Evolutionary conservation across 2,329 filamentous ascomycete species (phyloP).

Genomic region (Ophidiomyces ophidiicola): DNA sequence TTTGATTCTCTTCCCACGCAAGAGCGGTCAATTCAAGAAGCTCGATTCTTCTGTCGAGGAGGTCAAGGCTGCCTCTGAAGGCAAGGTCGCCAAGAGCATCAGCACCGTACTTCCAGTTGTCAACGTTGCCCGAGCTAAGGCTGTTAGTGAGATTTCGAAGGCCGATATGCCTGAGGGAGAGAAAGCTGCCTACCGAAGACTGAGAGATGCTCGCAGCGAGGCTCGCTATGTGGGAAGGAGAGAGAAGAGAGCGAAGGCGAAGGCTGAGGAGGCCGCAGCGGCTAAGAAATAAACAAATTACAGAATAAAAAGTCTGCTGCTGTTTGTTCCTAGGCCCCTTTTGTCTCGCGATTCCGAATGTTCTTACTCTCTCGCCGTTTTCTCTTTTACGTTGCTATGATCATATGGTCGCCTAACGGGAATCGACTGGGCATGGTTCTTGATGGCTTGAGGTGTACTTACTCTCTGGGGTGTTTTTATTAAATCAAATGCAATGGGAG

Average conservation of each 20-base stretch:
- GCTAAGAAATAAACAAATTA: slow-evolving; percentile 40
- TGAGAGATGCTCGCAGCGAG: slow-evolving; percentile 75
- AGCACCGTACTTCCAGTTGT: slow-evolving; percentile 58
- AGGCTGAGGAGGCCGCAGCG: slow-evolving; percentile 53
- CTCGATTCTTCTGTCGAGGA: slow-evolving; percentile 77
- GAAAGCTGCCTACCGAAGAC: slow-evolving; percentile 74
- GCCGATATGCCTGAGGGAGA: slow-evolving; percentile 66
- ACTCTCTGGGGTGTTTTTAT: slow-evolving; percentile 8
- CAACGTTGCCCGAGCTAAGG: slow-evolving; percentile 45
- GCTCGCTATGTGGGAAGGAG: slow-evolving; percentile 68
- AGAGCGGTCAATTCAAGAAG: slow-evolving; percentile 84
- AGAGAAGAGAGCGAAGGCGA: slow-evolving; percentile 88
- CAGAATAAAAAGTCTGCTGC: slow-evolving; percentile 13
- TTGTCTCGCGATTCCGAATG: slow-evolving; percentile 10
- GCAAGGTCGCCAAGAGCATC: slow-evolving; percentile 43
- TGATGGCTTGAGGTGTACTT: slow-evolving; percentile 11
- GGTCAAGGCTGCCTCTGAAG: slow-evolving; percentile 57
- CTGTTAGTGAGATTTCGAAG: slow-evolving; percentile 66
- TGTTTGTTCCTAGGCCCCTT: slow-evolving; percentile 14
- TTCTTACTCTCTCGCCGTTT: slow-evolving; percentile 10
- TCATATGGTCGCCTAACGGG: slow-evolving; percentile 12
- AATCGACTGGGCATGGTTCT: slow-evolving; percentile 10
- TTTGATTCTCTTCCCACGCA: slow-evolving; percentile 95
- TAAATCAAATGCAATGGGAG: slow-evolving; percentile 10
- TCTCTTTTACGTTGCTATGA: slow-evolving; percentile 9